Conservation (phyloP, 2,329 filamentous ascomycete species). For the Aspergillus thermomutatus region DNA sequence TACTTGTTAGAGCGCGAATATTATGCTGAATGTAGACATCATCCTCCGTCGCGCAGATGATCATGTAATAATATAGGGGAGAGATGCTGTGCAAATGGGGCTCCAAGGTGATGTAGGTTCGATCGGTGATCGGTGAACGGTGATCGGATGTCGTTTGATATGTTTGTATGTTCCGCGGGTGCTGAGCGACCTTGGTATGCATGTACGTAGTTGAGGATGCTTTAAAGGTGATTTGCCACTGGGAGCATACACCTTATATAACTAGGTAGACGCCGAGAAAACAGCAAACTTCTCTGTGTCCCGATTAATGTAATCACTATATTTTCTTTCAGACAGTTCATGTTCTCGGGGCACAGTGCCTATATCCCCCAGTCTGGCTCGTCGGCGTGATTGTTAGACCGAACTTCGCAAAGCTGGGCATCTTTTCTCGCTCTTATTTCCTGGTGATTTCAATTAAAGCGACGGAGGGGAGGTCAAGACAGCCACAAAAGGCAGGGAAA, state of each 20-base stretch:
- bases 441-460: not conserved
- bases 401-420: not conserved
- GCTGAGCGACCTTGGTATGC: not conserved
- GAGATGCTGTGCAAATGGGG: not conserved
- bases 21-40: not conserved
- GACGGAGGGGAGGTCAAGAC: not conserved
- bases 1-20: not conserved
- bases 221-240: not conserved
- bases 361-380: not conserved
- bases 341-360: not conserved
- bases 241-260: not conserved
- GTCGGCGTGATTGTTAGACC: not conserved
- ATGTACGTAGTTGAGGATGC: not conserved
- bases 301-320: not conserved
- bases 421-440: not conserved
- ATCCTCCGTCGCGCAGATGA: not conserved
- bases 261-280: not conserved
- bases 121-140: too few species aligned
- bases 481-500: slow-evolving; percentile 16
- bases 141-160: not conserved
- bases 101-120: not conserved
- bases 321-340: not conserved
- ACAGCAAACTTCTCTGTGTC: not conserved
- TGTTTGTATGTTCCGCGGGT: not conserved
- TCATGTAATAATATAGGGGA: not conserved